Conservation (phyloP, 306 rosid genomes). For the Vigna trinervia region DNA sequence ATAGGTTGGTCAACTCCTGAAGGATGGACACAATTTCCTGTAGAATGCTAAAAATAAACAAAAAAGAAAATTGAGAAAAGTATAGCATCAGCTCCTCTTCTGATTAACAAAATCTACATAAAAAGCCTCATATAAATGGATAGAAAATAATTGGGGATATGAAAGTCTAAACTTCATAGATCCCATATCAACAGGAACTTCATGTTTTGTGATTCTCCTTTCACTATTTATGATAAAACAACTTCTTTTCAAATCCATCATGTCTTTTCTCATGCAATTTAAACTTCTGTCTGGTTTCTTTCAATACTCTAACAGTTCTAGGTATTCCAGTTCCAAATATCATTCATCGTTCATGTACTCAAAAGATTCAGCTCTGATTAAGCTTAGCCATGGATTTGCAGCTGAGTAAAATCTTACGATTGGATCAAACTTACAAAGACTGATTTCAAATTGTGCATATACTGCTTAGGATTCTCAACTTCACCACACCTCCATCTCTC, state of each 20-base stretch:
- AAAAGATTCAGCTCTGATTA: constrained; percentile 37
- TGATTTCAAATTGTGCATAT: constrained; percentile 54
- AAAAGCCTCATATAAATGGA: not conserved
- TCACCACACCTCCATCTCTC: constrained; percentile 84
- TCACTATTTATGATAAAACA: constrained; percentile 19
- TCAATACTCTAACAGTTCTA: constrained; percentile 5
- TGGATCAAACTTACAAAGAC: constrained; percentile 63
- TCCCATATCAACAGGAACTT: constrained; percentile 23
- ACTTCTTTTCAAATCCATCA: constrained; percentile 1
- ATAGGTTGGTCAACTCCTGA: constrained; percentile 56
- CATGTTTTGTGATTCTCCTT: constrained; percentile 35
- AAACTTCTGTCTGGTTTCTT: constrained; percentile 24
- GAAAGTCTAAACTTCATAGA: constrained; percentile 24
- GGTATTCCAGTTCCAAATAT: constrained; percentile 11
- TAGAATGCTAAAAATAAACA: constrained; percentile 46
- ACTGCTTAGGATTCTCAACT: constrained; percentile 60
- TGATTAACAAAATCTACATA: constrained; percentile 27
- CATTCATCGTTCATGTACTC: constrained; percentile 20
- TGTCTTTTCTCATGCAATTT: constrained; percentile 1
- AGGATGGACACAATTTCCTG: constrained; percentile 63
- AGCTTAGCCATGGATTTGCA: constrained; percentile 2
- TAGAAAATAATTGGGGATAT: constrained; percentile 19
- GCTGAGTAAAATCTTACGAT: not conserved
- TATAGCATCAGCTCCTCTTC: not conserved
- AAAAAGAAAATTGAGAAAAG: constrained; percentile 23